phyloP scores from a whole-genome alignment of 495 filamentous ascomycete genomes.

The Xylaria castorea region DNA sequence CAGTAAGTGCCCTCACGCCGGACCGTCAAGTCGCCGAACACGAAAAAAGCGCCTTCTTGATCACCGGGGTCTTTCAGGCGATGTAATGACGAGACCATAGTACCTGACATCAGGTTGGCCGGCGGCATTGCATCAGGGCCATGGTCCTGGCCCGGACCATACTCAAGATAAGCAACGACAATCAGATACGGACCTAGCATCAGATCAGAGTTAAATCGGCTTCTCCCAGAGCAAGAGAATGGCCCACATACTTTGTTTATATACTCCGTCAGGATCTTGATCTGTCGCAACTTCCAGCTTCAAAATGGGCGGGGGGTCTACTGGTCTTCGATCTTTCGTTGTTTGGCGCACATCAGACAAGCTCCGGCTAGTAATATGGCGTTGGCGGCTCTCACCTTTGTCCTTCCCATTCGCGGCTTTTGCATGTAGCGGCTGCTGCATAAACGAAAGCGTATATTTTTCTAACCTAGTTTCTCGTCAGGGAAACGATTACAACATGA shows the following conservation, averaged over 20 bases:
- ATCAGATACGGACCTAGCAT: constrained; percentile 82
- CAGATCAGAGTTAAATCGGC: constrained; percentile 24
- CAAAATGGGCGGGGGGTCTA: constrained; percentile 93
- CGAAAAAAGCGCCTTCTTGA: constrained; percentile 92
- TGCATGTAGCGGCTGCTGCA: constrained; percentile 43
- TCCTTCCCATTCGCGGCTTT: constrained; percentile 45
- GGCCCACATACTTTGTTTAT: constrained; percentile 60
- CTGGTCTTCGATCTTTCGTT: constrained; percentile 80
- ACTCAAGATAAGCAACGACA: constrained; percentile 69
- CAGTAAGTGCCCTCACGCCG: constrained; percentile 80
- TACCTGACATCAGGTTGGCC: constrained; percentile 66
- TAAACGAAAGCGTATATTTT: constrained; percentile 41
- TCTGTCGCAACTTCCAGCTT: constrained; percentile 76
- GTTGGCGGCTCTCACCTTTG: constrained; percentile 34
- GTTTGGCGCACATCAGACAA: not conserved
- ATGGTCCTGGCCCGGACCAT: constrained; percentile 61
- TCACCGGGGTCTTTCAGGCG: constrained; percentile 92
- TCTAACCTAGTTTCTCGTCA: not conserved
- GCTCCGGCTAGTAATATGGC: constrained; percentile 5
- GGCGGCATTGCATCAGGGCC: constrained; percentile 59
- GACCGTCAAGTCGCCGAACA: constrained; percentile 93
- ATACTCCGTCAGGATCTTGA: constrained; percentile 79
- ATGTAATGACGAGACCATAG: constrained; percentile 89
- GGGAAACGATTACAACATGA: not conserved
- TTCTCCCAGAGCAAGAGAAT: constrained; percentile 22